A percentile compares a stretch with the other conserved stretches of the same genome.
phyloP scores from a whole-genome alignment of 305 asterid species.

The Fraxinus platypoda region DNA sequence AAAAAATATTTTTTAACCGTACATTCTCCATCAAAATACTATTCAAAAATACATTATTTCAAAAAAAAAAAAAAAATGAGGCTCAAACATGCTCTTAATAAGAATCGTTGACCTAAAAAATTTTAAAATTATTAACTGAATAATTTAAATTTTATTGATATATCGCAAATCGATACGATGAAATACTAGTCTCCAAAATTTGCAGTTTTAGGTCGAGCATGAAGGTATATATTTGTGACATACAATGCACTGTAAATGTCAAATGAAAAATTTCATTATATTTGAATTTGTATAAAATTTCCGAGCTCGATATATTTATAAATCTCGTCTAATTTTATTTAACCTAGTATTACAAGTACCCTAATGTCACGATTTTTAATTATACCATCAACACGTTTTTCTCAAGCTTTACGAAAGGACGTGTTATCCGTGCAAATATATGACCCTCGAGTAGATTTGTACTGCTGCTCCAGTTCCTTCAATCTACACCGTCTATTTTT shows the following conservation, averaged over 20 bases:
- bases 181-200: too few relatives aligned
- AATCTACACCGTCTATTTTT: not conserved
- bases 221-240: not conserved
- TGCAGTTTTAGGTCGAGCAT: too few relatives aligned
- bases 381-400: not conserved
- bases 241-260: too few relatives aligned
- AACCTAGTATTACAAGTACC: not conserved
- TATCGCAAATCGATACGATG: not conserved
- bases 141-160: too few relatives aligned
- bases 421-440: not conserved
- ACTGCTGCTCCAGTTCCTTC: not conserved
- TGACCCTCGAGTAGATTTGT: not conserved
- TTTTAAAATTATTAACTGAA: too few relatives aligned
- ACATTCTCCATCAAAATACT: too few relatives aligned
- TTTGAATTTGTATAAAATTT: not conserved
- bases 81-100: too few relatives aligned
- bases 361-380: not conserved
- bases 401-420: not conserved
- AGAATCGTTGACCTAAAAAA: not conserved
- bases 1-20: too few relatives aligned
- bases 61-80: too few relatives aligned
- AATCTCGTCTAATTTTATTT: not conserved
- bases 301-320: not conserved
- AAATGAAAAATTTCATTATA: not conserved
- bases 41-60: too few relatives aligned